Evolutionary conservation across 2,329 filamentous ascomycete species (phyloP).

Genomic region (Thelonectria discophora): DNA sequence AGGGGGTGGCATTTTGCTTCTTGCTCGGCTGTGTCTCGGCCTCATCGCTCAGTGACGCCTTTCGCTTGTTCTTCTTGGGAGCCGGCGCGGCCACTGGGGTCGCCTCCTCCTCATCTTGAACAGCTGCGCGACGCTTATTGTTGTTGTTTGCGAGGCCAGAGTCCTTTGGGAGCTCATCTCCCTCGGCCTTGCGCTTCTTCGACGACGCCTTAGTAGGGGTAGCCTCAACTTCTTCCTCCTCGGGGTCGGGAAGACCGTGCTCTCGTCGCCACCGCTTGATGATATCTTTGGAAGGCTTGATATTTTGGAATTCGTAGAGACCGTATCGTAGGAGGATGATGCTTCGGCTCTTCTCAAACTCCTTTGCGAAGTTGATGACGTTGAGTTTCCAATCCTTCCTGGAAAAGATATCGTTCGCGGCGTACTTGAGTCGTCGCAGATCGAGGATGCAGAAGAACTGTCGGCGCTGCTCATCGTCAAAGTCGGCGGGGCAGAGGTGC

Average conservation of each 20-base stretch:
- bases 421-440: conserved; percentile 68
- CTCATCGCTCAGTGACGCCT: conserved; percentile 56
- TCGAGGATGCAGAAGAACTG: conserved; percentile 72
- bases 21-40: conserved; percentile 61
- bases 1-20: conserved; percentile 60
- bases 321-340: conserved; percentile 69
- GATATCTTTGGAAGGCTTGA: conserved; percentile 66
- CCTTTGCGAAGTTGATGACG: conserved; percentile 69
- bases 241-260: conserved; percentile 61
- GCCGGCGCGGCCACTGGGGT: conserved; percentile 39
- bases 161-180: conserved; percentile 58
- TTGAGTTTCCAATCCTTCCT: conserved; percentile 72
- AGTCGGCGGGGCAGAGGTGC: conserved; percentile 64
- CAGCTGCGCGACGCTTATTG: conserved; percentile 61
- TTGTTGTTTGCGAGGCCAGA: conserved; percentile 48
- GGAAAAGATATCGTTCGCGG: conserved; percentile 67
- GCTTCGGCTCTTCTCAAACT: conserved; percentile 70
- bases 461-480: conserved; percentile 67
- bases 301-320: conserved; percentile 70
- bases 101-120: conserved; percentile 50
- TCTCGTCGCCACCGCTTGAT: conserved; percentile 67
- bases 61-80: conserved; percentile 62
- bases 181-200: conserved; percentile 67
- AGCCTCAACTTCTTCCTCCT: conserved; percentile 52
- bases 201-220: conserved; percentile 47